Evolutionary conservation across 139 green algal species (phyloP), one percentile per base, ranked within the genome.

Genomic region (Astrephomene gubernaculifera): DNA sequence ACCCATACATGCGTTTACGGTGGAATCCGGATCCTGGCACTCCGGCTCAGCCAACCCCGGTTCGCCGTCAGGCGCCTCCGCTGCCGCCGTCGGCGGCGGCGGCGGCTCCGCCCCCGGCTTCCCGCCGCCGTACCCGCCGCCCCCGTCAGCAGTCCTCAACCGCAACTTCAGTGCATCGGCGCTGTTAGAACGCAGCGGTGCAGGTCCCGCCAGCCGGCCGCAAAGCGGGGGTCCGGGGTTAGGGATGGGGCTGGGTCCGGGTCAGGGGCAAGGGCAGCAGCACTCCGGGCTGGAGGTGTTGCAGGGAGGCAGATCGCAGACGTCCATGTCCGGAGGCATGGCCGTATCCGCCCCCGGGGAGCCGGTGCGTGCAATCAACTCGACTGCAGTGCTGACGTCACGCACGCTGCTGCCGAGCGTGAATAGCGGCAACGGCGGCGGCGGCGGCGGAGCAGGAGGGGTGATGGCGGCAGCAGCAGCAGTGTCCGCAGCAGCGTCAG

Each of bases 281-380:
- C n/a, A n/a, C n/a, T n/a, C n/a, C n/a, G n/a, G n/a, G n/a, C n/a
- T 60, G 57, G 38, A 43, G 12, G 41, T 10, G 21, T 17, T 39
- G 29, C 60, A 70, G 41, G 53, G 54, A 0, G 38, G 10, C 24
- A 29, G 53, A 10, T 35, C 52, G 52, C 7, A 8, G 27, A 43
- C 54, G 10, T 53, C 38, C 1, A 19, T n/a, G 29, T 73, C 76
- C 8, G 29, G 38, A 2, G 14, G 36, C 29, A 70, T 19, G 8
- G 24, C 22, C 6, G 68, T 7, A 7, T 25, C 60, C 0, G 45
- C 39, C 14, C 41, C 60, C 1, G 78, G 78, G 4, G 78, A 84
- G 78, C 63, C 33, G 3, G 78, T 75, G 19, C 60, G 61, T 0
- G 76, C 76, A 29, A 31, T 83, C 61, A 83, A 83, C 76, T 73